Conservation (phyloP, 345 rosid species). For the Acer campestre region DNA sequence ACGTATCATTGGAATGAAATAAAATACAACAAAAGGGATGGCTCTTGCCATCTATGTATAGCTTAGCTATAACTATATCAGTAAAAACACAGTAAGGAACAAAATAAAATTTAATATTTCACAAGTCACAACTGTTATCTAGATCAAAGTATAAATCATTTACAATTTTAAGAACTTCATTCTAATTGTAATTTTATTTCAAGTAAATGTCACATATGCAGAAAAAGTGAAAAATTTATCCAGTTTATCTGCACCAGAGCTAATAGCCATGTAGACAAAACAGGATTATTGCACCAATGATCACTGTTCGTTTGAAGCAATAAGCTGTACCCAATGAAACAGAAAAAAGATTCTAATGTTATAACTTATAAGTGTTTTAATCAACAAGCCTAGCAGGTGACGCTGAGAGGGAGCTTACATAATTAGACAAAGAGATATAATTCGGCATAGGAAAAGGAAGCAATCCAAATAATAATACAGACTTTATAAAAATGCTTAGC, state of each 20-base stretch:
- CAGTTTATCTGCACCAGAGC: no score
- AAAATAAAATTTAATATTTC: background rate
- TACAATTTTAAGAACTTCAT: background rate
- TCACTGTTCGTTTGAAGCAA: background rate
- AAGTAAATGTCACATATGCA: no score
- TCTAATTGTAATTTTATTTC: background rate
- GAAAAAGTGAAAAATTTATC: no score
- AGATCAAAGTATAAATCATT: background rate
- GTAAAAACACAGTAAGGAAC: background rate
- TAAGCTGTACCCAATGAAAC: background rate
- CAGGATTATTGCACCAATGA: background rate
- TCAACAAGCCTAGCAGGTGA: background rate
- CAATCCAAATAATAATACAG: no score
- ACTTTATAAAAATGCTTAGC: no score
- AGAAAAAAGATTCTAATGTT: background rate
- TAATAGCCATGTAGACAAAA: background rate
- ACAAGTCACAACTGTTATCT: background rate
- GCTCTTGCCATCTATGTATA: no score
- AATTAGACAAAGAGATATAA: no score
- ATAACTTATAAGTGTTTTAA: background rate
- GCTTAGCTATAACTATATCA: no score
- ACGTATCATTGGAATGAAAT: no score
- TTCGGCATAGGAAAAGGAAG: no score
- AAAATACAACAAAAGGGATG: no score
- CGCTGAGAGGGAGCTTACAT: no score